Conservation (phyloP, 768 basidiomycete species). For the Mycena kentingensis region DNA sequence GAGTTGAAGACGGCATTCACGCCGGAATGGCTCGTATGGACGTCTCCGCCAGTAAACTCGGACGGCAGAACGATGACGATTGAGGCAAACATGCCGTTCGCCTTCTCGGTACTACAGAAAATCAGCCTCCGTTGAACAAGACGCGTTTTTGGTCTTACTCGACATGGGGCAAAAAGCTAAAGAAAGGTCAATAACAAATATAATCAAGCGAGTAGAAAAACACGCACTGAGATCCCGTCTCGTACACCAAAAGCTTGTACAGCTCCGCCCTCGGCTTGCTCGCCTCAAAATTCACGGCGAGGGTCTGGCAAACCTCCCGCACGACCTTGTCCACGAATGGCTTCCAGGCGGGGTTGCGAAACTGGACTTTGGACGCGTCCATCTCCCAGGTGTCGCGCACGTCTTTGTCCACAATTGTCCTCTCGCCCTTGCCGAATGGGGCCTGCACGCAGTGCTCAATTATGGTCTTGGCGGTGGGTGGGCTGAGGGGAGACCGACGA, state of each 20-base stretch:
- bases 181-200: background rate
- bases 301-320: constrained; percentile 11
- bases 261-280: constrained; percentile 26
- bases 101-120: constrained; percentile 32
- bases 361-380: constrained; percentile 39
- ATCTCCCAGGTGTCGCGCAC: constrained; percentile 57
- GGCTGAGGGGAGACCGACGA: constrained; percentile 1
- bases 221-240: constrained; percentile 41
- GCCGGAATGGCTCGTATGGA: constrained; percentile 33
- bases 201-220: background rate
- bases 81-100: constrained; percentile 42
- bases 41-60: constrained; percentile 37
- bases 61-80: constrained; percentile 44
- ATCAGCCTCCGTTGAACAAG: background rate
- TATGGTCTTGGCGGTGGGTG: background rate
- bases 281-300: constrained; percentile 6
- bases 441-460: constrained; percentile 39
- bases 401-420: constrained; percentile 43
- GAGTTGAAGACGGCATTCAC: constrained; percentile 31
- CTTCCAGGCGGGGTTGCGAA: constrained; percentile 45
- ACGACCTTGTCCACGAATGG: constrained; percentile 30
- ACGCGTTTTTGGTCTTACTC: constrained; percentile 18
- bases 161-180: constrained; percentile 37
- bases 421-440: constrained; percentile 47
- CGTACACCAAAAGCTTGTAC: constrained; percentile 40